These are phyloP conservation scores for Lentinula boryana DNA, from an alignment of 768 basidiomycete genomes.

Conservation along the genomic window DNA sequence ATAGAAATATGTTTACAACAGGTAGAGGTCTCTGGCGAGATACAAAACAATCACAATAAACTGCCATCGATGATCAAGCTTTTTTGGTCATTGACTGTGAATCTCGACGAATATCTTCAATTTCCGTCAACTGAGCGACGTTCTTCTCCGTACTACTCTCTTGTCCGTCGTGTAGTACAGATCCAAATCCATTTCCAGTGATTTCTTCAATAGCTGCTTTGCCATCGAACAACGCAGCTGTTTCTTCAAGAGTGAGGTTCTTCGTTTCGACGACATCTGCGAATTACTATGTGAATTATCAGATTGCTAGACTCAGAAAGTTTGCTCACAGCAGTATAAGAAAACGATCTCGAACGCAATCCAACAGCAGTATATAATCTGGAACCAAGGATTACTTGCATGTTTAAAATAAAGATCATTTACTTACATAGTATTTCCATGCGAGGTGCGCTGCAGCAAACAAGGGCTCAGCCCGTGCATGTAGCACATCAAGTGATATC, in stretches of 20 bases:
- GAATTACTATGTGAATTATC: not conserved
- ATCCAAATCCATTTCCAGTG: not conserved
- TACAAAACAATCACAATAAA: no score
- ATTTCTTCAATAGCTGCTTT: conserved; percentile 30
- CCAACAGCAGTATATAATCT: conserved; percentile 41
- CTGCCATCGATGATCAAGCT: not conserved
- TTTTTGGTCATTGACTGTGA: not conserved
- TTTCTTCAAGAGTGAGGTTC: conserved; percentile 48
- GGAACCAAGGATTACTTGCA: conserved; percentile 3
- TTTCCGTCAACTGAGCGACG: not conserved
- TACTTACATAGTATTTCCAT: conserved; percentile 38
- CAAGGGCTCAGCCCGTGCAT: not conserved
- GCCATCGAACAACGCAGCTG: conserved; percentile 50
- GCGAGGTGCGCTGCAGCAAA: not conserved
- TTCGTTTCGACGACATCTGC: conserved; percentile 39
- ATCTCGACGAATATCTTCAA: not conserved
- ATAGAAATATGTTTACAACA: no score
- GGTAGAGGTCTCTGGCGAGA: no score
- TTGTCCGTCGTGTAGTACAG: not conserved
- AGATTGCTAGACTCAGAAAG: not conserved
- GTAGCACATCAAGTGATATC: not conserved
- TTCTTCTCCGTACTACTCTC: not conserved
- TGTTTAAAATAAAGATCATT: not conserved
- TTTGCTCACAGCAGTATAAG: conserved; percentile 29
- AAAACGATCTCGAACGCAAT: conserved; percentile 37